Evolutionary conservation across 169 alveolate species (phyloP), one percentile per base, ranked within the genome.

Genomic region (Sarcocystis neurona): DNA sequence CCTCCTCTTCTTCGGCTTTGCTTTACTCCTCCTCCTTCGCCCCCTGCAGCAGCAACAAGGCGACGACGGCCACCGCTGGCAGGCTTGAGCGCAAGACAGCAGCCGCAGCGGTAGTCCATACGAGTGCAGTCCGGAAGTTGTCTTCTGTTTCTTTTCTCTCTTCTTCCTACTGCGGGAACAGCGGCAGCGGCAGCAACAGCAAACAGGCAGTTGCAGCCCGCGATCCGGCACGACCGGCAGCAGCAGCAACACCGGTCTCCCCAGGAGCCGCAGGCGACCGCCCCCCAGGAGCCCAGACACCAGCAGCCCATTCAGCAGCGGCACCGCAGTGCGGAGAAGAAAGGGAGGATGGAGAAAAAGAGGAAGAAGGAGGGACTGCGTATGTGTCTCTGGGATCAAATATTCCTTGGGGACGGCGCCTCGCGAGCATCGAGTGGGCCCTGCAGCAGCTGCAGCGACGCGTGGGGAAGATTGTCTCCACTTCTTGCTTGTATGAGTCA

Each of bases 311-410:
- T n/a, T n/a, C n/a, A n/a, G n/a, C n/a, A n/a, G n/a, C n/a, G n/a
- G n/a, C n/a, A n/a, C n/a, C n/a, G n/a, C n/a, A n/a, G n/a, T n/a
- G n/a, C n/a, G n/a, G n/a, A n/a, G n/a, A n/a, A n/a, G n/a, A n/a
- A n/a, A n/a, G 18, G 70, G n/a, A 1, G 70, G 70, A 58, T 1
- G 70, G n/a, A 2, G 70, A 58, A 27, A 27, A 2, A 23, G 70
- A 32, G 44, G n/a, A 5, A 18, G 75, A 63, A 18, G 0, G n/a
- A 30, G 82, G 58, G 18, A 72, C 82, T 4, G 92, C 92, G 0
- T 89, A 78, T 77, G 84, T 89, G 20, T 72, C 88, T 44, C 41
- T 89, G 72, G 92, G 92, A 20, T 50, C 88, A n/a, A 89, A 89
- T 48, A 37, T 84, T 46, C 87, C 84, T 12, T 82, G 87, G 0